Evolutionary conservation across 2,329 filamentous ascomycete species (phyloP).

Genomic region (Penicillium sp.): DNA sequence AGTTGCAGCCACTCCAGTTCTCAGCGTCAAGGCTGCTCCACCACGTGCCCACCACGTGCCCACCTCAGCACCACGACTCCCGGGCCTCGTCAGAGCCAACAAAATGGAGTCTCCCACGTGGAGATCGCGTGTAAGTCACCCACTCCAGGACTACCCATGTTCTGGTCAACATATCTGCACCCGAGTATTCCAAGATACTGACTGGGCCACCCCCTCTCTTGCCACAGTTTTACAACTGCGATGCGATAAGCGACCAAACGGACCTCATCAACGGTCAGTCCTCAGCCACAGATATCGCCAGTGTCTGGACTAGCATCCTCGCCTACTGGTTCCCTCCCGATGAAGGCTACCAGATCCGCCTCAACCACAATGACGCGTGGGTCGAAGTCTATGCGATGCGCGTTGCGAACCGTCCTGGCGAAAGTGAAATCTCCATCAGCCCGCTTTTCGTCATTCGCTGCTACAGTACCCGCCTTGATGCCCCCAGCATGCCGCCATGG

Average conservation of each 20-base stretch:
- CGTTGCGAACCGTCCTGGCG: neutral
- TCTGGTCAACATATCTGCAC: neutral
- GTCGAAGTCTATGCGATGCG: neutral
- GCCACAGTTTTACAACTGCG: neutral
- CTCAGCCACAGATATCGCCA: neutral
- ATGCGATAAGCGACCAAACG: neutral
- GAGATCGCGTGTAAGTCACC: neutral
- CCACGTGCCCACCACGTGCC: too few species aligned
- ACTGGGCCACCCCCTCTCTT: neutral
- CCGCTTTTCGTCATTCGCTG: neutral
- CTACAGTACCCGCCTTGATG: neutral
- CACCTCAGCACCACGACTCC: too few species aligned
- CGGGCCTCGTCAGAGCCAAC: neutral
- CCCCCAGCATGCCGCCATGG: neutral
- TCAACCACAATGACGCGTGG: neutral
- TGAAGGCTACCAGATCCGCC: neutral
- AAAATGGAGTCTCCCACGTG: neutral
- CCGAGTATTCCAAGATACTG: neutral
- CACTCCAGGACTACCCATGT: neutral
- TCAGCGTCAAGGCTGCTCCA: too few species aligned
- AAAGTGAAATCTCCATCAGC: neutral
- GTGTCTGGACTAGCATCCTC: conserved; percentile 1
- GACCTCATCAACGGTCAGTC: neutral
- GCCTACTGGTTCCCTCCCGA: neutral
- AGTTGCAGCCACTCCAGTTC: too few species aligned